Evolutionary conservation across 2,329 filamentous ascomycete genomes (phyloP).

Genomic region (Penicillium sp.): DNA sequence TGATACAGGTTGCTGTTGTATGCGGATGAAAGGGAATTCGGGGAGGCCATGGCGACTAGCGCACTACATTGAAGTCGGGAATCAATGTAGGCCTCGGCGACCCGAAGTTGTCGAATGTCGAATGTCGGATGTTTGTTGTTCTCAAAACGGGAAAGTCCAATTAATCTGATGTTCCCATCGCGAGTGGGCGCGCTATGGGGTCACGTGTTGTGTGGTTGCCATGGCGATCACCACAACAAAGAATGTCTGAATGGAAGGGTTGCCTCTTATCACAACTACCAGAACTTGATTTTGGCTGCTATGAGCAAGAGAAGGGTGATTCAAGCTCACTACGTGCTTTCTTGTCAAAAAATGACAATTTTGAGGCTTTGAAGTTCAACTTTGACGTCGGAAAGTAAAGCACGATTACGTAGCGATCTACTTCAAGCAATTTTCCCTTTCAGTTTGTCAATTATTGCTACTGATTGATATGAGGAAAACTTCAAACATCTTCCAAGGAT

Average conservation of each 20-base stretch:
- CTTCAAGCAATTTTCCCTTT: neutral
- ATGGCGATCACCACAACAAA: constrained; percentile 23
- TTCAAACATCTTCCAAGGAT: neutral
- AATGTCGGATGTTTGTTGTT: constrained; percentile 28
- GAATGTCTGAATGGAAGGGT: constrained; percentile 6
- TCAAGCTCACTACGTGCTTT: neutral
- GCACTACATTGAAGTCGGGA: constrained; percentile 29
- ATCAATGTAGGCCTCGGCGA: constrained; percentile 24
- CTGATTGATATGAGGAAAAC: neutral
- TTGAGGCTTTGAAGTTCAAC: neutral
- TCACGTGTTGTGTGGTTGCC: constrained; percentile 21
- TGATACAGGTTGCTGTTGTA: constrained; percentile 38
- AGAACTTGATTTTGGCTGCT: neutral
- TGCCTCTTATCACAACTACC: neutral
- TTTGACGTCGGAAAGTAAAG: neutral
- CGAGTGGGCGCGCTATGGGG: constrained; percentile 8
- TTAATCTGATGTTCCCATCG: constrained; percentile 17
- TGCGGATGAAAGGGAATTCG: constrained; percentile 38
- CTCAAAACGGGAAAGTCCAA: constrained; percentile 10
- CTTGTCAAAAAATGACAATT: neutral
- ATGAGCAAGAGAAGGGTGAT: neutral
- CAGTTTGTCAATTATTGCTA: neutral
- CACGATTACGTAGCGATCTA: neutral
- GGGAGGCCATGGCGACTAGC: constrained; percentile 35
- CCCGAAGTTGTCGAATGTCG: constrained; percentile 23